These are phyloP conservation scores for Ascochyta viciae-villosae DNA, from an alignment of 2,329 filamentous ascomycete genomes.

Conservation along the genomic window DNA sequence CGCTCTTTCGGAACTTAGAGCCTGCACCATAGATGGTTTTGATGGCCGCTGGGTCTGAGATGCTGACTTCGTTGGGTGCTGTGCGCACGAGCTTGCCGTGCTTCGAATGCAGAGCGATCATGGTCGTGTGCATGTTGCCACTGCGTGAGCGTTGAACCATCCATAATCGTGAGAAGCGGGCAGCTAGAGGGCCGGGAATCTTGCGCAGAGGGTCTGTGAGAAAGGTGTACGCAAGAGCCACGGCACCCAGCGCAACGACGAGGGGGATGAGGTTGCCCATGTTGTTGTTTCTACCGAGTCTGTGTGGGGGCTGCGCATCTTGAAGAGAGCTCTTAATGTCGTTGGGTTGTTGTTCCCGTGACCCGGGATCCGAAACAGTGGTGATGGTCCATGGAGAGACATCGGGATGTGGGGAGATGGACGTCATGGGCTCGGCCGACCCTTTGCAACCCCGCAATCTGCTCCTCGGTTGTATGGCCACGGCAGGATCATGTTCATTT, in stretches of 20 bases:
- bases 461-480: background rate
- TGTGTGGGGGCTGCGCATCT: too few relatives aligned
- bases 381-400: background rate
- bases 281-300: background rate
- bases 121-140: conserved; percentile 16
- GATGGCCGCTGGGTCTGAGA: conserved; percentile 16
- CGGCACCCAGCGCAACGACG: background rate
- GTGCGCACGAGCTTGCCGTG: conserved; percentile 22
- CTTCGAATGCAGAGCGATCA: conserved; percentile 16
- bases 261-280: conserved; percentile 13
- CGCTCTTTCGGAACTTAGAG: conserved; percentile 28
- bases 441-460: background rate
- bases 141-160: conserved; percentile 10
- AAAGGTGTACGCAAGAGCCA: conserved; percentile 4
- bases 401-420: background rate
- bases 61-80: conserved; percentile 18
- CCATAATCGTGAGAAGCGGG: conserved; percentile 17
- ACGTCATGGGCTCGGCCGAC: conserved; percentile 4
- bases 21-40: conserved; percentile 30
- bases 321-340: too few relatives aligned
- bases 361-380: background rate
- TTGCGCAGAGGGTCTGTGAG: conserved; percentile 7
- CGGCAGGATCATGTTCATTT: too few relatives aligned
- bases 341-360: background rate
- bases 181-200: conserved; percentile 10